Evolutionary conservation across 164 flowering plant species (phyloP).

Genomic region (Nymphaea thermarum): DNA sequence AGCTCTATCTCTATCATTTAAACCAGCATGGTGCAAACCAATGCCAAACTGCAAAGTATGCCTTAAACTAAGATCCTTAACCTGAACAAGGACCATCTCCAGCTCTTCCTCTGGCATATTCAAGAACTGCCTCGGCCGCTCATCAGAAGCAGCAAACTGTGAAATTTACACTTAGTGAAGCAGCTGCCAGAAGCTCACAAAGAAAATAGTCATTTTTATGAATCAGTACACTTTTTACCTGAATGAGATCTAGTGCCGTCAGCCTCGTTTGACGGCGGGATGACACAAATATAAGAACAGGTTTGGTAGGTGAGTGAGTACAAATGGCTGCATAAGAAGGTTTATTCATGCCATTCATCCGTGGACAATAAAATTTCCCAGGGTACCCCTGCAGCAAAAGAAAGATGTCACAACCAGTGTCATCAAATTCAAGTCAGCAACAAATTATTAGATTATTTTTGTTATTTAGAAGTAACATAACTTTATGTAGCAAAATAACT

Average conservation of each 20-base stretch:
- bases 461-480: too few relatives aligned
- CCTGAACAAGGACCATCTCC: conserved; percentile 91
- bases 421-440: neutral
- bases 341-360: conserved; percentile 99
- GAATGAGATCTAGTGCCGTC: conserved; percentile 94
- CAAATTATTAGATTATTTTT: neutral
- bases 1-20: conserved; percentile 89
- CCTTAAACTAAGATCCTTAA: conserved; percentile 81
- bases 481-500: too few relatives aligned
- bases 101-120: conserved; percentile 66
- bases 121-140: conserved; percentile 74
- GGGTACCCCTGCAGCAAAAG: conserved; percentile 72
- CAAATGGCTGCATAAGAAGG: conserved; percentile 98
- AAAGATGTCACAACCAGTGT: neutral
- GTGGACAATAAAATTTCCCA: conserved; percentile 93
- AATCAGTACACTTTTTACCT: conserved; percentile 31
- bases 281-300: conserved; percentile 95
- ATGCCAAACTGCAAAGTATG: conserved; percentile 95
- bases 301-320: conserved; percentile 94
- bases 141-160: conserved; percentile 95
- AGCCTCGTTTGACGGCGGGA: conserved; percentile 98
- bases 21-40: conserved; percentile 97
- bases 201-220: neutral
- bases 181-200: neutral
- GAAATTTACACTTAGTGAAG: conserved; percentile 8